phyloP scores from a whole-genome alignment of 176 grass and related monocot genomes.

The Poa pratensis region DNA sequence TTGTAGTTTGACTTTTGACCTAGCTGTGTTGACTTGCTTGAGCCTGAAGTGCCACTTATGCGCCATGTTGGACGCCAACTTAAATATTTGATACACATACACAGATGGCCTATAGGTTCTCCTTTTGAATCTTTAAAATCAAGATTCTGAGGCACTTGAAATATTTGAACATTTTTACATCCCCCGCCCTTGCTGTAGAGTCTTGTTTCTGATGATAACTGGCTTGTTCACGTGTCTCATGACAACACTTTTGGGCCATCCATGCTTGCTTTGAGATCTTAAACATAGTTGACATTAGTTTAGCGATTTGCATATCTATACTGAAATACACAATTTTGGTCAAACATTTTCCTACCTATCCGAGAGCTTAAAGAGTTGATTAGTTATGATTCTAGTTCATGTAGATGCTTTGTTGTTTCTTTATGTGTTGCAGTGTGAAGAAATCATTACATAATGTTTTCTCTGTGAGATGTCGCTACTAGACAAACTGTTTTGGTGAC shows the following conservation, averaged over 20 bases:
- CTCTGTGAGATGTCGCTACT: neutral
- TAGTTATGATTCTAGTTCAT: neutral
- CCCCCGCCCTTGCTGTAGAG: neutral
- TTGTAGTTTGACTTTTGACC: neutral
- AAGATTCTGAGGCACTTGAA: neutral
- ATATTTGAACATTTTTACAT: neutral
- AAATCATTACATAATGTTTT: constrained; percentile 5
- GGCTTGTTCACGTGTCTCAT: neutral
- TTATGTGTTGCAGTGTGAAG: neutral
- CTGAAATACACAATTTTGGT: neutral
- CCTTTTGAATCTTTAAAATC: neutral
- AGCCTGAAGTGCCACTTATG: neutral
- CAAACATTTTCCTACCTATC: too few relatives aligned
- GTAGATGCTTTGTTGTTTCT: neutral
- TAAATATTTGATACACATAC: neutral
- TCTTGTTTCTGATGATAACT: neutral
- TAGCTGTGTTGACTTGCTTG: neutral
- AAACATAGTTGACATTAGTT: neutral
- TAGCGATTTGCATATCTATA: neutral
- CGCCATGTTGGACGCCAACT: neutral
- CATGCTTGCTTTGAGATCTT: neutral
- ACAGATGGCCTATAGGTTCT: neutral
- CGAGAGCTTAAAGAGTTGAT: neutral
- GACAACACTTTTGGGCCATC: neutral
- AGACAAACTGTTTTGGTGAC: neutral